Conservation (phyloP, 257 asterid genomes). For the Fraxinus quadrangulata region DNA sequence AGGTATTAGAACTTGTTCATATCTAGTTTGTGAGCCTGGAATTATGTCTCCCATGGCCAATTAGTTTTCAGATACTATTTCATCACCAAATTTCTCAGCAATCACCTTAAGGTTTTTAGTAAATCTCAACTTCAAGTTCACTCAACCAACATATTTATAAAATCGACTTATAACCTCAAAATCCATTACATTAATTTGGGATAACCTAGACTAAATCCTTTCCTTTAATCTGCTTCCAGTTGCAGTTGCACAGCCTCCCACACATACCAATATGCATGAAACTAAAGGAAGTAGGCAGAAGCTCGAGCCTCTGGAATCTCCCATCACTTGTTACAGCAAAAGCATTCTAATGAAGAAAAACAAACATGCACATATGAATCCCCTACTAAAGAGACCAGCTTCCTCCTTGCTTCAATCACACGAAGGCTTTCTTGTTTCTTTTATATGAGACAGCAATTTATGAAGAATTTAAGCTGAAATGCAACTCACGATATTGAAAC, state of each 20-base stretch:
- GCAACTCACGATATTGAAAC: slow-evolving; percentile 77
- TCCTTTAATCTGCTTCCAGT: background rate
- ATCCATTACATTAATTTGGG: background rate
- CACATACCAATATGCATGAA: background rate
- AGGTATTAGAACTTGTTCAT: background rate
- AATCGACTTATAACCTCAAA: background rate
- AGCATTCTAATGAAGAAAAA: background rate
- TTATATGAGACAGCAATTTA: background rate
- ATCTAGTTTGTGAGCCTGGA: background rate
- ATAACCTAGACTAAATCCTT: background rate
- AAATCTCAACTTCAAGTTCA: background rate
- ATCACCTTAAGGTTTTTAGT: background rate
- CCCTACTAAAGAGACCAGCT: background rate
- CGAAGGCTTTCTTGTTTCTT: background rate
- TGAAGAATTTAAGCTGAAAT: slow-evolving; percentile 2
- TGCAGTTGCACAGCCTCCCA: background rate
- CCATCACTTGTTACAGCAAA: background rate
- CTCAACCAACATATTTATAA: background rate
- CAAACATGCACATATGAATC: background rate
- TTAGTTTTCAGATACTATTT: background rate
- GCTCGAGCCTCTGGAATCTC: background rate
- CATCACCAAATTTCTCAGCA: background rate
- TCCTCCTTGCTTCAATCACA: slow-evolving; percentile 1
- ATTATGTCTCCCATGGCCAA: background rate
- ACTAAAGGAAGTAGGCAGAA: background rate